These are phyloP conservation scores for Paraurostyla sp. DNA, from an alignment of 73 alveolate genomes.

Conservation along the genomic window DNA sequence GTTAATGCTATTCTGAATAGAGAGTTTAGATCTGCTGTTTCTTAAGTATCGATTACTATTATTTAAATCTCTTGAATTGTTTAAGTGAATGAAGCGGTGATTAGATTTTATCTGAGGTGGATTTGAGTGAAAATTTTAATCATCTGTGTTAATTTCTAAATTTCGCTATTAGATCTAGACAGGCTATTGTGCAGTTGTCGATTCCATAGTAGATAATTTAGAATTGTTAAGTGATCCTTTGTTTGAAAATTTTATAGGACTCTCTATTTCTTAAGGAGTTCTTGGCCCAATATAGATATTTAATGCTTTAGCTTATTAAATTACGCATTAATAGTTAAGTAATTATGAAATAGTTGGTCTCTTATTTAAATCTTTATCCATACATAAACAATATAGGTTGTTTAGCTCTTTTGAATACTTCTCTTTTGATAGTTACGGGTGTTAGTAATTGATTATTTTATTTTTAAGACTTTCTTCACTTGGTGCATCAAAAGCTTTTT, in stretches of 20 bases:
- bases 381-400: constrained; percentile 72
- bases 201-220: too few relatives aligned
- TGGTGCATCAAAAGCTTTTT: constrained; percentile 82
- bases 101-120: too few relatives aligned
- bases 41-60: too few relatives aligned
- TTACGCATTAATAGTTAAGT: constrained; percentile 37
- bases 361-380: constrained; percentile 76
- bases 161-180: too few relatives aligned
- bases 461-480: constrained; percentile 86
- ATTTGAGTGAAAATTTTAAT: too few relatives aligned
- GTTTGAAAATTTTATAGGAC: neutral
- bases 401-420: constrained; percentile 82
- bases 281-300: neutral
- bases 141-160: too few relatives aligned
- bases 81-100: too few relatives aligned
- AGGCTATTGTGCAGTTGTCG: too few relatives aligned
- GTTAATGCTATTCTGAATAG: too few relatives aligned
- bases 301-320: neutral
- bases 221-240: too few relatives aligned
- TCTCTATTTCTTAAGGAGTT: neutral
- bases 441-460: constrained; percentile 86
- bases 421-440: constrained; percentile 84
- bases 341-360: constrained; percentile 85
- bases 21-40: too few relatives aligned
- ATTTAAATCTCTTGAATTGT: too few relatives aligned